Conservation (phyloP, 1,284 basidiomycete genomes). For the Phaffia rhodozyma region DNA sequence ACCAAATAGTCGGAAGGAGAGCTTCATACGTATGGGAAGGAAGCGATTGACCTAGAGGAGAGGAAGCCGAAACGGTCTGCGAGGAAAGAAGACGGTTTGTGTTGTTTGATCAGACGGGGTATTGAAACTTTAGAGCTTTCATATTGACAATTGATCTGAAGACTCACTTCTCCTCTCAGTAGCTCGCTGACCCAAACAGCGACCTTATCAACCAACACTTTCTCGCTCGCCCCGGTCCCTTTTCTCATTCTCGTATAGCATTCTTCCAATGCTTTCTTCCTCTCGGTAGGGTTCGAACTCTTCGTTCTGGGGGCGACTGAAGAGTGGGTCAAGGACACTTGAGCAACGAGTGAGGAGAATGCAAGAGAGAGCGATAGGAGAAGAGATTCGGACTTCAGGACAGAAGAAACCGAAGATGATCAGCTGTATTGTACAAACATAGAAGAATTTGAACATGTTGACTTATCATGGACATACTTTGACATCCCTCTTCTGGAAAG, state of each 20-base stretch:
- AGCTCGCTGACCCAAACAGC: conserved; percentile 56
- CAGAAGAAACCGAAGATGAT: conserved; percentile 11
- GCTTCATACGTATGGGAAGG: conserved; percentile 52
- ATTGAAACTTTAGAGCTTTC: neutral
- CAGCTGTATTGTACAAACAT: conserved; percentile 15
- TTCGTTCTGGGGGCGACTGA: conserved; percentile 10
- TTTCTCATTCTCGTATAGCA: conserved; percentile 21
- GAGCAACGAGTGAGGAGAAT: conserved; percentile 49
- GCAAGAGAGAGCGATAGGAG: conserved; percentile 59
- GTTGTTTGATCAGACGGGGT: conserved; percentile 5
- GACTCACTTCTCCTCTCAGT: conserved; percentile 46
- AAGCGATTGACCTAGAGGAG: conserved; percentile 41
- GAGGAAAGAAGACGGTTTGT: conserved; percentile 1
- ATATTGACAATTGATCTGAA: neutral
- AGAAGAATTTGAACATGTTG: neutral
- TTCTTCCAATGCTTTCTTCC: conserved; percentile 16
- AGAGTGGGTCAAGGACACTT: conserved; percentile 27
- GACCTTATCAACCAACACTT: conserved; percentile 45
- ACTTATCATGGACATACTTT: conserved; percentile 39
- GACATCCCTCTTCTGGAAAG: conserved; percentile 38
- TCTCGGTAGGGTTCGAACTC: conserved; percentile 4
- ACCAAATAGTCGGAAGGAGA: conserved; percentile 73
- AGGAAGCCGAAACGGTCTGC: conserved; percentile 26
- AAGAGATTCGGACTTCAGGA: conserved; percentile 44
- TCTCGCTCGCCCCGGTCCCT: conserved; percentile 19